These are phyloP conservation scores for Solanum boliviense DNA, from an alignment of 257 asterid species.

Conservation along the genomic window DNA sequence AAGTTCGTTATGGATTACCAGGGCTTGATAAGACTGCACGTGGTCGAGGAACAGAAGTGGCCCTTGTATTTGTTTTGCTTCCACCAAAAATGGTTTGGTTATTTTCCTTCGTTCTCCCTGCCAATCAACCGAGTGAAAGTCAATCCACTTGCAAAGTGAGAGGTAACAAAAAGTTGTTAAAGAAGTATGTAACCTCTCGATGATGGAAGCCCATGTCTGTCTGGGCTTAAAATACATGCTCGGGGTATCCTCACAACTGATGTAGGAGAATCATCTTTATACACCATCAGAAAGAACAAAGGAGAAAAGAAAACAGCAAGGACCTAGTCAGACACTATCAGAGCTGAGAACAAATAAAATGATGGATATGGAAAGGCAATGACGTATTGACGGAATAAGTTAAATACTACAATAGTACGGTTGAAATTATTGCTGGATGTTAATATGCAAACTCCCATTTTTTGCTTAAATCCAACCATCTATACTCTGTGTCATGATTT, in stretches of 20 bases:
- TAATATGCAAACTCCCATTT: neutral
- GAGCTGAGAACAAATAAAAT: neutral
- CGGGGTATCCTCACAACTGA: conserved; percentile 61
- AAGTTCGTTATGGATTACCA: conserved; percentile 27
- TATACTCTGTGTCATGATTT: neutral
- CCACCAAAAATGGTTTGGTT: conserved; percentile 26
- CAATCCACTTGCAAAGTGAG: neutral
- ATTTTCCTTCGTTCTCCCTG: conserved; percentile 22
- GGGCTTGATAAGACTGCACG: conserved; percentile 98
- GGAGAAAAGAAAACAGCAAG: neutral
- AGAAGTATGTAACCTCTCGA: conserved; percentile 31
- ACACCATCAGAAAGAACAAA: neutral
- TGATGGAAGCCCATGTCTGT: conserved; percentile 24
- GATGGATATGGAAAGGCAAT: neutral
- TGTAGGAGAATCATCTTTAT: conserved; percentile 54
- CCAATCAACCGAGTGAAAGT: neutral
- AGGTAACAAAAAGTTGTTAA: neutral
- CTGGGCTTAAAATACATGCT: conserved; percentile 34
- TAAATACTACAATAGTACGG: neutral
- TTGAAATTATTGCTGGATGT: neutral
- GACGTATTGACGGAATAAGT: neutral
- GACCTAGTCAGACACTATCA: neutral
- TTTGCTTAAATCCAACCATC: neutral
- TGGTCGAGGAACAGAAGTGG: conserved; percentile 64
- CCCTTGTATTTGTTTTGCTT: conserved; percentile 28